phyloP scores from a whole-genome alignment of 2,329 filamentous ascomycete species.

The Fusarium praegraminearum region DNA sequence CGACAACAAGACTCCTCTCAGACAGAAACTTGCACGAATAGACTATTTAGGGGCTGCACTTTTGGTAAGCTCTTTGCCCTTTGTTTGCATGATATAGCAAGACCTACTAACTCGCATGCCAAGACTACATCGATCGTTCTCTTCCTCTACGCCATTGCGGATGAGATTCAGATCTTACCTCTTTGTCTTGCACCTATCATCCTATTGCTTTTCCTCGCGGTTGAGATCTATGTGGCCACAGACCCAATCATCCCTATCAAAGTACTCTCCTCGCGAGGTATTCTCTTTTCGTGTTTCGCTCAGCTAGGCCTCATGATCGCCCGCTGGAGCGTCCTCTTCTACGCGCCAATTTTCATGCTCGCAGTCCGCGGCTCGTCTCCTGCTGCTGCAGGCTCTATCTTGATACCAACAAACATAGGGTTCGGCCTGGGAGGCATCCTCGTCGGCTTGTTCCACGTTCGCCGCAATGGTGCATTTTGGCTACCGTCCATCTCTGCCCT shows the following conservation, averaged over 20 bases:
- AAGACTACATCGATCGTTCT: constrained; percentile 74
- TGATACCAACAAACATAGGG: constrained; percentile 84
- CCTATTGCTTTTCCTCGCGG: constrained; percentile 67
- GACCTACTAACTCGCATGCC: constrained; percentile 8
- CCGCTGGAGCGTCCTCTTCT: constrained; percentile 85
- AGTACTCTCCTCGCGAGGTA: constrained; percentile 76
- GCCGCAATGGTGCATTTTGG: constrained; percentile 79
- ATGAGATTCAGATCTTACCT: constrained; percentile 68
- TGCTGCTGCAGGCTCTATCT: constrained; percentile 77
- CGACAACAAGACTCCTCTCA: constrained; percentile 49
- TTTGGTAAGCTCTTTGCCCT: constrained; percentile 62
- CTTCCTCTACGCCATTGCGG: constrained; percentile 78
- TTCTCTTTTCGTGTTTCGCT: constrained; percentile 78
- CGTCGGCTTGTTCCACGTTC: constrained; percentile 81
- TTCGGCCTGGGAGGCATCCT: constrained; percentile 80
- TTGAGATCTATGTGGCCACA: constrained; percentile 71
- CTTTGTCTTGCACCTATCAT: constrained; percentile 68
- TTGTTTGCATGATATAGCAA: not conserved
- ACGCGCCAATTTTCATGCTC: constrained; percentile 82
- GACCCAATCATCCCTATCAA: constrained; percentile 82
- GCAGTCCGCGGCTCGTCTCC: constrained; percentile 78
- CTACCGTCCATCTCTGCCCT: constrained; percentile 70
- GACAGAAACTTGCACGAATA: constrained; percentile 71
- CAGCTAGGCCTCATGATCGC: constrained; percentile 84
- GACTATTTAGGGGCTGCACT: constrained; percentile 80